Base-by-base conservation (phyloP, 495 filamentous ascomycete genomes). In the Lasiosphaeris hirsuta region DNA sequence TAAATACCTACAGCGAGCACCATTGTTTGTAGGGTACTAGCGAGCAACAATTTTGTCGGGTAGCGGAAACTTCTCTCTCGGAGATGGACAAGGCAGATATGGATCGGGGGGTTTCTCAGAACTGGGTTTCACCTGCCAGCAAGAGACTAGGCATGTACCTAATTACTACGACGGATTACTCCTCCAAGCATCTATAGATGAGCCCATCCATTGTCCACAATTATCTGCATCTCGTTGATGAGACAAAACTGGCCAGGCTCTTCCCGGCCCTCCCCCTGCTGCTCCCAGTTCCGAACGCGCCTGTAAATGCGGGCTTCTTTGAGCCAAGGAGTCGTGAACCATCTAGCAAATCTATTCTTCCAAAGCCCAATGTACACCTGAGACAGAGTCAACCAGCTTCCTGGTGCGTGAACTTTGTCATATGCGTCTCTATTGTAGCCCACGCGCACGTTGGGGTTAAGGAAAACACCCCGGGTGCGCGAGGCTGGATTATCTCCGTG, bases 221-320 rank as follows among this genome's bases (percentile, higher is more conserved):
- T 72, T 38, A 94, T 81, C 68, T 94, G 90, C 90, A 92, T 92
- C 74, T 92, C 89, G 72, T 92, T 85, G 49, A 92, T 82, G 53
- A 92, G 72, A 66, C 90, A 94, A 47, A 81, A 78, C 43, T 73
- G 72, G n/a, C 82, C 86, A 1, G 68, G 75, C 59, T 89, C 85
- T 40, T 73, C 63, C 51, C 60, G 53, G 17, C 65, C 72, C 39
- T 70, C 69, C 33, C 67, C 66, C 43, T 67, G 51, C 75, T 78
- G 78, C 39, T 68, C 69, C 46, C 72, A 67, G 13, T 81, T 45
- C 43, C 74, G 65, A 8, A 75, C 63, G 7, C 63, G 70, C 30
- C 83, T 68, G 4, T 63, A 42, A 58, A 63, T 65, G 65, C 62
- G 15, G 69, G 69, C 7, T 68, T 69, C 63, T 55, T 71, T 66